Conservation (phyloP, 805 yeast species). For the Candida coleopterorum region DNA sequence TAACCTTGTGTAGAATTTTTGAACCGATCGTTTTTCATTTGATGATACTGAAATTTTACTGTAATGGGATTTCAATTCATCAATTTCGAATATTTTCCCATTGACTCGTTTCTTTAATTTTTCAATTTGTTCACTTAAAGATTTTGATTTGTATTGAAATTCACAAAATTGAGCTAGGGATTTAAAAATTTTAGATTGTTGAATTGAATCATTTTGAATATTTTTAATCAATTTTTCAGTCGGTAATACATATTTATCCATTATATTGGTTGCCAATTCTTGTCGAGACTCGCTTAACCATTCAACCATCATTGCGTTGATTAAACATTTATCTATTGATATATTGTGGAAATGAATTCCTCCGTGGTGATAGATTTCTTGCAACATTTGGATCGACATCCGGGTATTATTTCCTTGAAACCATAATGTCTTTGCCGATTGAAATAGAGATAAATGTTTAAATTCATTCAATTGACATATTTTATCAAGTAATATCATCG, state of each 20-base stretch:
- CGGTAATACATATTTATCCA: slow-evolving; percentile 52
- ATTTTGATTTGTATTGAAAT: slow-evolving; percentile 47
- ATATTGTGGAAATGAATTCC: slow-evolving; percentile 14
- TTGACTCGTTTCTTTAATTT: slow-evolving; percentile 36
- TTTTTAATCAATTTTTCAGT: slow-evolving; percentile 20
- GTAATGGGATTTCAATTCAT: slow-evolving; percentile 43
- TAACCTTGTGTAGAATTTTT: slow-evolving; percentile 46
- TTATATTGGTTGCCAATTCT: slow-evolving; percentile 57
- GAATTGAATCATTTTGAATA: slow-evolving; percentile 10
- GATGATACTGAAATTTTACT: slow-evolving; percentile 36
- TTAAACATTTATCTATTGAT: slow-evolving; percentile 17
- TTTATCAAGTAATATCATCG: slow-evolving; percentile 42
- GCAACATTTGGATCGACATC: slow-evolving; percentile 53
- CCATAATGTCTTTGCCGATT: slow-evolving; percentile 66
- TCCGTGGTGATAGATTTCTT: slow-evolving; percentile 15
- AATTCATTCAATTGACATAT: slow-evolving; percentile 22
- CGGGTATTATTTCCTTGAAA: slow-evolving; percentile 38
- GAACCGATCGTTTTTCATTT: slow-evolving; percentile 49
- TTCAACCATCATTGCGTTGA: slow-evolving; percentile 45
- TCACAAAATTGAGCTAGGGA: slow-evolving; percentile 73
- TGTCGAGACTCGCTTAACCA: slow-evolving; percentile 74
- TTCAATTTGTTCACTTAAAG: slow-evolving; percentile 40
- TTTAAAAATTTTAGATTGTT: slow-evolving; percentile 46
- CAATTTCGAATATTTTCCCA: slow-evolving; percentile 43
- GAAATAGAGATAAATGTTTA: slow-evolving; percentile 31